Evolutionary conservation across 345 rosid species (phyloP), one percentile per base, ranked within the genome.

Genomic region (Balakata baccata): DNA sequence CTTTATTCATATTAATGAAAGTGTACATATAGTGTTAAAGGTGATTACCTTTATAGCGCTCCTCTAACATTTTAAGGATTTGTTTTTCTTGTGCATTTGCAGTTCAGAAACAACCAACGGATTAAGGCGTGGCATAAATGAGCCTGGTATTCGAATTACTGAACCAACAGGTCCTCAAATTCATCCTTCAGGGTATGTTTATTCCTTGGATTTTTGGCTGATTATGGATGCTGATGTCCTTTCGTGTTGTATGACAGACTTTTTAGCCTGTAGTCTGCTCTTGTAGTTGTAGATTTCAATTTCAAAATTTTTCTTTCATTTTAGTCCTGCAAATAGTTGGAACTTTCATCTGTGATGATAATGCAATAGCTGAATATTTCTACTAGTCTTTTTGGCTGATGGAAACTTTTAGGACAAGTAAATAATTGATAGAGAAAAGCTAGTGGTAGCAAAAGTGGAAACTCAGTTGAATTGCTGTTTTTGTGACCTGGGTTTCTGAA

Each of bases 121-220:
- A 74, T 71, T 81, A 66, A 76, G 85, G 72, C 70, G 22, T 43
- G 29, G 46, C 69, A 62, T 54, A 25, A 10, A 14, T 60, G 84
- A 80, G 29, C 71, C 80, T 68, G 68, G 67, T 77, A 43, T 45
- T 80, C 62, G 62, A 69, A 23, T 51, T 67, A 34, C 64, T 75
- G 87, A 80, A 58, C 90, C 74, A 25, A 45, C 22, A 57, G 84
- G 83, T 41, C 86, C 90, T 71, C 92, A 76, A 71, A 54, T 64
- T 75, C 85, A 84, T 77, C 93, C 88, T 51, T 81, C 89, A 52
- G 86, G 97, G 98, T 91, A 83, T 70, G 37, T 45, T 45, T 68
- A 49, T 54, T 45, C 22, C 57, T 83, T 7, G 64, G 47, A 70
- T 29, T 29, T 29, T 29, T 29, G 2, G 34, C 34, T 29, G 4